Conservation (phyloP, 1,284 basidiomycete genomes). For the Thecaphora frezii region DNA sequence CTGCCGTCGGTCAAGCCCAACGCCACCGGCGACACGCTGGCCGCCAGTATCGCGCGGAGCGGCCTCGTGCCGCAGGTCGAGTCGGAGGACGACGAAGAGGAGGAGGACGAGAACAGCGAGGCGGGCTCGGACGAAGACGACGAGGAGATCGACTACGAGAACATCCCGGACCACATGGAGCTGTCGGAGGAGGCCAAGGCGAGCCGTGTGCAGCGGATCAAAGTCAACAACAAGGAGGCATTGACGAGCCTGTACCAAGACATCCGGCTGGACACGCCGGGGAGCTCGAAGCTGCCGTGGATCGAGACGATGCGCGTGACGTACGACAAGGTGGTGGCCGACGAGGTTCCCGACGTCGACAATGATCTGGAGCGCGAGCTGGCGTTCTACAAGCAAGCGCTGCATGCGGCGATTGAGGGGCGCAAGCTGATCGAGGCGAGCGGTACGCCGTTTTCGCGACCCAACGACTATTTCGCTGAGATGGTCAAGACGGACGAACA, state of each 20-base stretch:
- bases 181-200: slow-evolving; percentile 42
- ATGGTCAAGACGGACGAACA: slow-evolving; percentile 98
- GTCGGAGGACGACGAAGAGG: slow-evolving; percentile 41
- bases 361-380: slow-evolving; percentile 92
- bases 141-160: slow-evolving; percentile 38
- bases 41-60: slow-evolving; percentile 50
- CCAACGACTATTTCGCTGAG: slow-evolving; percentile 93
- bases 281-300: slow-evolving; percentile 45
- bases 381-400: slow-evolving; percentile 95
- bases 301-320: slow-evolving; percentile 53
- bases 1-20: slow-evolving; percentile 24
- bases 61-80: slow-evolving; percentile 39
- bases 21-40: slow-evolving; percentile 48
- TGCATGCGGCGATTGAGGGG: slow-evolving; percentile 77
- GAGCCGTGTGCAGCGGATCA: slow-evolving; percentile 44
- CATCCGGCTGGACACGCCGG: slow-evolving; percentile 42
- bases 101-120: slow-evolving; percentile 35
- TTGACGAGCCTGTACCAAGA: slow-evolving; percentile 45
- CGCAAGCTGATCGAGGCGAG: slow-evolving; percentile 74
- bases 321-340: slow-evolving; percentile 34
- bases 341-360: slow-evolving; percentile 68
- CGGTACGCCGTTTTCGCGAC: slow-evolving; percentile 83
- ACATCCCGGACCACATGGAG: slow-evolving; percentile 43
- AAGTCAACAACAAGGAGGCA: slow-evolving; percentile 52
- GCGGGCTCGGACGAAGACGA: slow-evolving; percentile 35